Percentiles rank a stretch among this genome's conserved stretches.
These are phyloP conservation scores for Sporothrix schenckii DNA, from an alignment of 2,329 filamentous ascomycete species.

Conservation along the genomic window DNA sequence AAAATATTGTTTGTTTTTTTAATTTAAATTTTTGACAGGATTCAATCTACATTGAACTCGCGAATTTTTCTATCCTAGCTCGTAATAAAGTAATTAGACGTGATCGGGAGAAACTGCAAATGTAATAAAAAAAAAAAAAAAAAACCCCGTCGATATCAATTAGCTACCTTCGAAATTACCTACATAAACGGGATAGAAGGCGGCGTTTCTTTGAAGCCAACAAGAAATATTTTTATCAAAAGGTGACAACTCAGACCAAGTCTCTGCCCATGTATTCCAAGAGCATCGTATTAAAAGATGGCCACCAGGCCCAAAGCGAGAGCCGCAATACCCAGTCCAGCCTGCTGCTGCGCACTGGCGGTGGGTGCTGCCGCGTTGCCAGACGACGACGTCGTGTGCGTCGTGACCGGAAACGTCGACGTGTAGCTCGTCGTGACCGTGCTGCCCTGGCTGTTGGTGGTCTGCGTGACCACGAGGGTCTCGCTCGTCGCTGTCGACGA, in stretches of 20 bases:
- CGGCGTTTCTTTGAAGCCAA: neutral
- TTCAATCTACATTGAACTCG: neutral
- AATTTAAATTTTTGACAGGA: neutral
- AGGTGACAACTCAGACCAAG: no score
- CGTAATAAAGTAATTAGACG: neutral
- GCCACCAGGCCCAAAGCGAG: constrained; percentile 31
- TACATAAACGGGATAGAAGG: neutral
- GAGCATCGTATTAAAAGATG: constrained; percentile 39
- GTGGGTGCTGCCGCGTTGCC: constrained; percentile 31
- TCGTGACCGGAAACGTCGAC: constrained; percentile 33
- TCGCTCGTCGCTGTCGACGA: constrained; percentile 31
- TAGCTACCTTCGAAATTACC: neutral
- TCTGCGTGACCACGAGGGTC: constrained; percentile 37
- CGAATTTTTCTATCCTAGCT: neutral
- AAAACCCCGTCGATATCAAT: neutral
- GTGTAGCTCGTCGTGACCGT: constrained; percentile 38
- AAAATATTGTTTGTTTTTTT: constrained; percentile 12
- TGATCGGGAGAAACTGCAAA: neutral
- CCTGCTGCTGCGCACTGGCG: neutral
- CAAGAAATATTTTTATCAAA: neutral
- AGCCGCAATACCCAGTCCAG: constrained; percentile 28
- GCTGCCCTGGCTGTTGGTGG: constrained; percentile 39
- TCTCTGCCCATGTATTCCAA: neutral
- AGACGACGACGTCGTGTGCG: constrained; percentile 23
- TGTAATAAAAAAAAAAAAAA: neutral